These are phyloP conservation scores for Fusarium odoratissimum DNA, from an alignment of 2,329 filamentous ascomycete species.

Conservation along the genomic window DNA sequence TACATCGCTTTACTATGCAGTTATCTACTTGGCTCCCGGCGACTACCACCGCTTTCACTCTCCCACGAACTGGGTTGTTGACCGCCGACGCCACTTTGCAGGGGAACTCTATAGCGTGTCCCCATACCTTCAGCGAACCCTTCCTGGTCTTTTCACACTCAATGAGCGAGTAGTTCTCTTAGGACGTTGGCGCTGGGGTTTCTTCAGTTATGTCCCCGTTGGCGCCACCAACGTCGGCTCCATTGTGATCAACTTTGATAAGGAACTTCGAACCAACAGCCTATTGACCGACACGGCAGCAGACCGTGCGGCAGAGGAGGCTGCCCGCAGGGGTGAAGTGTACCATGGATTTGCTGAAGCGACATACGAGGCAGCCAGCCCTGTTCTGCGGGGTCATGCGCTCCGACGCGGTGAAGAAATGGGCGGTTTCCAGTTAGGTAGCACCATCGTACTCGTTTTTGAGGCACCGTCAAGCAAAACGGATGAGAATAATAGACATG, in stretches of 20 bases:
- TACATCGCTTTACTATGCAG: conserved; percentile 88
- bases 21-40: conserved; percentile 95
- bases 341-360: conserved; percentile 95
- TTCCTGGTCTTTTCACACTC: conserved; percentile 94
- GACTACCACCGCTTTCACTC: conserved; percentile 99
- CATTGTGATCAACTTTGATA: conserved; percentile 97
- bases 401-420: conserved; percentile 92
- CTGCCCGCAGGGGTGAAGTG: conserved; percentile 78
- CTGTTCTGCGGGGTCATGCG: conserved; percentile 83
- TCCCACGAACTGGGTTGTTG: conserved; percentile 93
- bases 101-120: conserved; percentile 96
- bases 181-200: conserved; percentile 95
- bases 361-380: conserved; percentile 82
- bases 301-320: conserved; percentile 84
- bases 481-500: conserved; percentile 64
- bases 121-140: conserved; percentile 90
- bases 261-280: conserved; percentile 91
- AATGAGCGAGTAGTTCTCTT: conserved; percentile 96
- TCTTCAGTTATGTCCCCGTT: conserved; percentile 96
- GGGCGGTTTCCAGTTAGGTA: conserved; percentile 96
- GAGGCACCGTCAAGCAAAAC: conserved; percentile 80
- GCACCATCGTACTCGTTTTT: conserved; percentile 94
- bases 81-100: conserved; percentile 94
- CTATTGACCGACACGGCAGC: conserved; percentile 92
- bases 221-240: conserved; percentile 97